Evolutionary conservation across 192 early-diverging fungal genomes (phyloP), one percentile per base, ranked within the genome.

Genomic region (Backusella australiensis): DNA sequence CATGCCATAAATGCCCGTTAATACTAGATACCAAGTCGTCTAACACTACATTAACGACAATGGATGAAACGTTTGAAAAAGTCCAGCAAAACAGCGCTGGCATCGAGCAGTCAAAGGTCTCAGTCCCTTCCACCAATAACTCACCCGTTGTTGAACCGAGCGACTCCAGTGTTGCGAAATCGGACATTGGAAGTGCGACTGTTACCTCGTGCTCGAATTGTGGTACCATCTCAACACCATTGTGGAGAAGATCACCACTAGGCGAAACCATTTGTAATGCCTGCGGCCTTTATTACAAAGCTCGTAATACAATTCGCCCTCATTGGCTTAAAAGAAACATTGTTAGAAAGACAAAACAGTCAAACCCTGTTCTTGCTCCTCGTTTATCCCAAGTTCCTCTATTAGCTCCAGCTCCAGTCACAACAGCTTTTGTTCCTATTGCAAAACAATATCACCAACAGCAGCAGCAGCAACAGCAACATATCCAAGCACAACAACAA

Each of bases 221-320:
- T 84, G 85, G 86, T 15, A 89, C 84, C 63, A 88, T 85, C 26
- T 69, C 80, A 26, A 90, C 94, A 1, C 93, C 94, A 12, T 84
- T 94, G 1, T 95, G 94, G 94, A 85, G 94, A 73, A 86, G 93
- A 69, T 92, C 91, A 78, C 77, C 81, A 26, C 78, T 83, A 8
- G 92, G 92, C 49, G 89, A 93, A 70, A 81, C 89, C 44, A 90
- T 95, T 42, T 97, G 96, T 86, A 97, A 97, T 80, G 95, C 95
- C 21, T 97, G 96, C 80, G 96, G 88, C 39, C 79, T 89, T 56
- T 89, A 89, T 72, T 81, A 78, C 67, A 89, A 90, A 72, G 89
- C 89, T 35, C 79, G 89, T 21, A 88, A 88, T 63, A 81, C 85
- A 29, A 83, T 80, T n/a, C 80, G 89, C 35, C 89, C 89, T 42